These are phyloP conservation scores for Begonia loranthoides DNA, from an alignment of 306 rosid species.

Conservation along the genomic window DNA sequence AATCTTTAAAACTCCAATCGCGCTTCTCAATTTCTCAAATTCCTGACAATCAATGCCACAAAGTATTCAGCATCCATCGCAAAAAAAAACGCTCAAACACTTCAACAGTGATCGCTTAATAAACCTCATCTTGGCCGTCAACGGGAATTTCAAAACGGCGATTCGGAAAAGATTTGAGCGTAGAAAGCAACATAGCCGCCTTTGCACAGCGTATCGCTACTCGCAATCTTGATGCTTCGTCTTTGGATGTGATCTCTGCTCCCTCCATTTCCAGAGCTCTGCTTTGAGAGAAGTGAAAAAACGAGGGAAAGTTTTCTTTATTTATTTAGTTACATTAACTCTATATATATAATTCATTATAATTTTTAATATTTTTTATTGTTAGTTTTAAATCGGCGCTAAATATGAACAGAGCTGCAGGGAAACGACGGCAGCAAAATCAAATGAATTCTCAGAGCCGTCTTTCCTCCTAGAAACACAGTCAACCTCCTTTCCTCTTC, in stretches of 20 bases:
- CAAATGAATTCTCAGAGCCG: too few relatives aligned
- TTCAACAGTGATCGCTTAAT: background rate
- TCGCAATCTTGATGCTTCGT: constrained; percentile 18
- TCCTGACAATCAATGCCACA: constrained; percentile 8
- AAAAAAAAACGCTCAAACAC: background rate
- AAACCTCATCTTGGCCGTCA: constrained; percentile 11
- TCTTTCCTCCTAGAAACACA: too few relatives aligned
- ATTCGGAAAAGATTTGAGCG: constrained; percentile 22
- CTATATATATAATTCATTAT: too few relatives aligned
- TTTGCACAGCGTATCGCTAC: constrained; percentile 35
- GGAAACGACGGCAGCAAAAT: too few relatives aligned
- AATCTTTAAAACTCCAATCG: constrained; percentile 33
- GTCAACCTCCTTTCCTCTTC: too few relatives aligned
- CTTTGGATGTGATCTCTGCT: constrained; percentile 14
- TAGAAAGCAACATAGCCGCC: constrained; percentile 36
- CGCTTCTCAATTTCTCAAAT: constrained; percentile 23
- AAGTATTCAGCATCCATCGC: background rate
- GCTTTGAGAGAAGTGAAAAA: background rate
- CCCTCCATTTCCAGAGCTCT: constrained; percentile 11
- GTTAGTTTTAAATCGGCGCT: too few relatives aligned
- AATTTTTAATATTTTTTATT: too few relatives aligned
- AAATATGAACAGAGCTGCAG: too few relatives aligned
- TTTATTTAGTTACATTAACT: too few relatives aligned
- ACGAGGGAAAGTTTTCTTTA: constrained; percentile 1
- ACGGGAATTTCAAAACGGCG: constrained; percentile 1